phyloP scores from a whole-genome alignment of 257 asterid species.

The Primulina huaijiensis region DNA sequence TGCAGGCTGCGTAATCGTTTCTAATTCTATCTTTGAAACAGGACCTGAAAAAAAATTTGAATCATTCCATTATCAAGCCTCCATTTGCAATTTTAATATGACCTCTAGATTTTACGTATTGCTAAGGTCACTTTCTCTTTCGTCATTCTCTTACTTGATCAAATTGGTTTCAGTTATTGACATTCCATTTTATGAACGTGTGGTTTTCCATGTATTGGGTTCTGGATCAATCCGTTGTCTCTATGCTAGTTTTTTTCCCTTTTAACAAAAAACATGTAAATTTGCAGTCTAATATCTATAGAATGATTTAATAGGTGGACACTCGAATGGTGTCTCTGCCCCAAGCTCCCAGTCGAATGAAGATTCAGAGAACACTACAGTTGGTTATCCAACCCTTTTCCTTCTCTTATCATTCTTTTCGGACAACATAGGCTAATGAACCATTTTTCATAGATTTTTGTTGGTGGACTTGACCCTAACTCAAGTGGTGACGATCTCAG shows the following conservation, averaged over 20 bases:
- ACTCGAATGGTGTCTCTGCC: constrained; percentile 37
- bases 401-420: neutral
- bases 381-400: constrained; percentile 28
- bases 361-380: constrained; percentile 50
- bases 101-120: neutral
- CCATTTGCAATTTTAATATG: neutral
- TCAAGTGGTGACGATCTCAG: constrained; percentile 48
- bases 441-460: constrained; percentile 38
- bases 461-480: constrained; percentile 54
- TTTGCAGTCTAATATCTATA: constrained; percentile 8
- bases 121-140: neutral
- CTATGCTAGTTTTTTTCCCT: neutral
- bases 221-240: neutral
- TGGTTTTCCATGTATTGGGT: neutral
- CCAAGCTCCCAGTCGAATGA: constrained; percentile 44
- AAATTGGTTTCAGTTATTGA: neutral
- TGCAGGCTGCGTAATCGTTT: no score
- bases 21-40: neutral
- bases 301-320: constrained; percentile 37
- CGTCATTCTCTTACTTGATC: neutral
- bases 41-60: neutral
- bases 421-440: constrained; percentile 21
- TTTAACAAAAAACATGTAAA: neutral
- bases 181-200: neutral
- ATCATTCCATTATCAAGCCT: neutral